Evolutionary conservation across 2,329 filamentous ascomycete genomes (phyloP).

Genomic region (Cladophialophora chaetospira): DNA sequence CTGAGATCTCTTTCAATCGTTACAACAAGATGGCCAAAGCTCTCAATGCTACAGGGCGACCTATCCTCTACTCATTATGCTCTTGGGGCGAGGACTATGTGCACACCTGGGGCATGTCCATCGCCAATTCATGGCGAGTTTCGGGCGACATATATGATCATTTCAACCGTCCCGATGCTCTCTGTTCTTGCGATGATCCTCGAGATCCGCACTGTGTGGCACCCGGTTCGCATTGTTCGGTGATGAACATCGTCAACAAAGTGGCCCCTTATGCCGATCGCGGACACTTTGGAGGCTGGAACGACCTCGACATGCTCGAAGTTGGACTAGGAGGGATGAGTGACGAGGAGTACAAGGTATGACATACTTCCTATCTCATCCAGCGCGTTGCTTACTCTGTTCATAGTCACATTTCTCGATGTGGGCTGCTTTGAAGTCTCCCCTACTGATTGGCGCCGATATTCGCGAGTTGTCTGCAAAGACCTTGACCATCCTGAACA

Average conservation of each 20-base stretch:
- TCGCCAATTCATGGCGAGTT: slow-evolving; percentile 51
- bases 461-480: slow-evolving; percentile 43
- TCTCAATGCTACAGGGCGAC: slow-evolving; percentile 49
- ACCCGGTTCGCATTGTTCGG: slow-evolving; percentile 52
- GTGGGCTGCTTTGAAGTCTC: slow-evolving; percentile 51
- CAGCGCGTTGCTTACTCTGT: slow-evolving; percentile 32
- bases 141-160: slow-evolving; percentile 51
- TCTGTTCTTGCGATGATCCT: slow-evolving; percentile 44
- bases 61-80: slow-evolving; percentile 51
- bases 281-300: slow-evolving; percentile 49
- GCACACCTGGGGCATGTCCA: slow-evolving; percentile 51
- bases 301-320: slow-evolving; percentile 44
- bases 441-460: slow-evolving; percentile 52
- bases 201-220: slow-evolving; percentile 46
- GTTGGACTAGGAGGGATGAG: slow-evolving; percentile 48
- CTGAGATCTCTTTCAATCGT: slow-evolving; percentile 48
- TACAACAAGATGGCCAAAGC: slow-evolving; percentile 53
- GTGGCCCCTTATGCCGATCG: slow-evolving; percentile 46
- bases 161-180: slow-evolving; percentile 47
- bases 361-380: background rate
- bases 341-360: slow-evolving; percentile 38
- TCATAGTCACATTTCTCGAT: slow-evolving; percentile 46
- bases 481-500: slow-evolving; percentile 49
- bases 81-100: slow-evolving; percentile 56
- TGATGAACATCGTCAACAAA: slow-evolving; percentile 55